Percentiles rank a stretch among this genome's conserved stretches.
These are phyloP conservation scores for Phytophthora pini DNA, from an alignment of 352 stramenopile genomes.

Conservation along the genomic window DNA sequence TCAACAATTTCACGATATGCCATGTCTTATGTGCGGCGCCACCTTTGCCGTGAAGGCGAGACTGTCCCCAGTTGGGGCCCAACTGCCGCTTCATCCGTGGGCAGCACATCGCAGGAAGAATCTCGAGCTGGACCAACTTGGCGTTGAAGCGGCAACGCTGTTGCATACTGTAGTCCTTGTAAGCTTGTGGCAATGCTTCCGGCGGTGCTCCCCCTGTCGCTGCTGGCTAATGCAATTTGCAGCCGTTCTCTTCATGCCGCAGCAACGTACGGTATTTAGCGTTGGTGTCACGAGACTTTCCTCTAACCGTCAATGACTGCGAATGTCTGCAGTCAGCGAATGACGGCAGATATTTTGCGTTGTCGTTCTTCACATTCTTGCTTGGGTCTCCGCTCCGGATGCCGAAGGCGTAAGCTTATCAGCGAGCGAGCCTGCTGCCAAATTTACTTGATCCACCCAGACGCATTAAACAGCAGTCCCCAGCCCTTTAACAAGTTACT, in stretches of 20 bases:
- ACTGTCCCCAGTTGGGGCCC: slow-evolving; percentile 12
- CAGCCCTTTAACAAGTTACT: neutral
- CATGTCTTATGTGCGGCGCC: slow-evolving; percentile 19
- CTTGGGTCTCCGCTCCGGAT: neutral
- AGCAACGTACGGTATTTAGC: slow-evolving; percentile 2
- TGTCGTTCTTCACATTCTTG: slow-evolving; percentile 6
- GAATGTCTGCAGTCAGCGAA: too few relatives aligned
- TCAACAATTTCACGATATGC: slow-evolving; percentile 17
- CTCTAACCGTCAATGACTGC: slow-evolving; percentile 8
- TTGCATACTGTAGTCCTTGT: neutral
- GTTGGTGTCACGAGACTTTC: slow-evolving; percentile 14
- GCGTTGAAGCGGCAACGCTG: slow-evolving; percentile 4
- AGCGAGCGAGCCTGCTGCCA: neutral
- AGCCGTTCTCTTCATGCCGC: slow-evolving; percentile 8
- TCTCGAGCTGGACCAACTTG: slow-evolving; percentile 17
- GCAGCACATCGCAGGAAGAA: slow-evolving; percentile 30
- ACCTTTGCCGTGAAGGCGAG: slow-evolving; percentile 5
- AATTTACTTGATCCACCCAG: neutral
- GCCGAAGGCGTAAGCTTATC: neutral
- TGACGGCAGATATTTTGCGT: slow-evolving; percentile 3
- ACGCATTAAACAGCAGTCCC: neutral
- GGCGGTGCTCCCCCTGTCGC: slow-evolving; percentile 6
- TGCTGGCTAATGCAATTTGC: slow-evolving; percentile 16
- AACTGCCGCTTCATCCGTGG: slow-evolving; percentile 1
- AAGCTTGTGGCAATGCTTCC: slow-evolving; percentile 2